Base-by-base conservation (phyloP, 208 protist species). In the Porcisia hertigi region DNA sequence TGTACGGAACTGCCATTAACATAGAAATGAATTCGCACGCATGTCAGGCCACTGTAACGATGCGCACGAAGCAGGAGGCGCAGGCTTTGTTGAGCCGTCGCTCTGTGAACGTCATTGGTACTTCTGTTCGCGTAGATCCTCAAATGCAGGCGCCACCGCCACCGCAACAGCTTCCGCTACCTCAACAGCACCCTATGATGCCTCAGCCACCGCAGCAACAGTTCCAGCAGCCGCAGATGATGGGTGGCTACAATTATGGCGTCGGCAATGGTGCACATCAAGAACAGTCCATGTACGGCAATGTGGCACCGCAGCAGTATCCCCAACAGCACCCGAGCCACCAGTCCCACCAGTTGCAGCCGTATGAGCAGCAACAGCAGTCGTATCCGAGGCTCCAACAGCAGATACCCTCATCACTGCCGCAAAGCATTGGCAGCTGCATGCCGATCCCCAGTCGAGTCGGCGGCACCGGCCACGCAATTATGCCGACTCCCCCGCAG, bases 31-130 rank as follows among this genome's bases (percentile, higher is more conserved):
- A 87, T 72, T 76, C 63, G 16, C 75, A 87, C 23, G 64, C 76
- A 70, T 63, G 81, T 62, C 85, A 91, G 73, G 93, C 93, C n/a
- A 81, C 84, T 39, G 91, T 97, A 30, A 92, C 85, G 34, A 95
- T 97, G 91, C 88, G 88, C 54, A 94, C 82, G 2, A 69, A 73
- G 30, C 84, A 94, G 71, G 90, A 96, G 75, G 88, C 90, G 0
- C 90, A 92, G 71, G 83, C 88, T 0, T 71, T 94, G 36, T 67
- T 94, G 67, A 85, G 88, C 52, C 90, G 87, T 5, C 81, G 82
- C 67, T 85, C 82, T 9, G 82, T 96, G n/a, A 92, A 88, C 69
- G 79, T 96, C 25, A 85, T 92, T 75, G 90, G 92, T 11, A 85
- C 85, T 36, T 85, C 82, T 39, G 88, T 95, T 25, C 83, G 72